Percentiles rank a stretch among this genome's conserved stretches.
phyloP scores from a whole-genome alignment of 2,329 filamentous ascomycete species.

The Fusarium hainanense region DNA sequence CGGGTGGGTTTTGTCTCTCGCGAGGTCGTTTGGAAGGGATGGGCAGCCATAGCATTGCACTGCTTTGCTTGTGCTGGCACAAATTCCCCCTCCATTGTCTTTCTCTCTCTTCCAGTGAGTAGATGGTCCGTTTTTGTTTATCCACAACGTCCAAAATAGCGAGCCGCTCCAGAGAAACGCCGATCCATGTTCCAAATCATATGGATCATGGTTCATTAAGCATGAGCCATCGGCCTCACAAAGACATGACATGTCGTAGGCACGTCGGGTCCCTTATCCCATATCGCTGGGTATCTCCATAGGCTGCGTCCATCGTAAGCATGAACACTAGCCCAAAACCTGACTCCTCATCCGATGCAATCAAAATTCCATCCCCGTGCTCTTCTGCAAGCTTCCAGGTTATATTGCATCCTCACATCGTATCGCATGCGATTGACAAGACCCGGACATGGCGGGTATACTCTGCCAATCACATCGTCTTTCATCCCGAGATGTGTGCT shows the following conservation, averaged over 20 bases:
- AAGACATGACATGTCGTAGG: slow-evolving; percentile 34
- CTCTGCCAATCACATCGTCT: slow-evolving; percentile 18
- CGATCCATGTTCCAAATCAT: slow-evolving; percentile 41
- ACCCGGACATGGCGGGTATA: slow-evolving; percentile 19
- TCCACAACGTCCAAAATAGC: slow-evolving; percentile 43
- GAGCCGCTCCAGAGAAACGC: slow-evolving; percentile 42
- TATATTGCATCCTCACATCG: slow-evolving; percentile 38
- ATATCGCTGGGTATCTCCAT: slow-evolving; percentile 40
- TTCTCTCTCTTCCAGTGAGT: slow-evolving; percentile 43
- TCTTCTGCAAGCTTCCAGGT: slow-evolving; percentile 33
- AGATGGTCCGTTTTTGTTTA: slow-evolving; percentile 40
- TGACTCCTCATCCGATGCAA: slow-evolving; percentile 55
- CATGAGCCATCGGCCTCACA: slow-evolving; percentile 39
- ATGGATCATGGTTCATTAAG: slow-evolving; percentile 43
- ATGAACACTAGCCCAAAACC: slow-evolving; percentile 49
- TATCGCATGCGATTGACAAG: slow-evolving; percentile 21
- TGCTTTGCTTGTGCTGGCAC: slow-evolving; percentile 32
- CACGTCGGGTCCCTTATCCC: slow-evolving; percentile 29
- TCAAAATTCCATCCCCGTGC: slow-evolving; percentile 42
- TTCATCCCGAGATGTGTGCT: slow-evolving; percentile 24
- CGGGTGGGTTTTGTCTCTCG: slow-evolving; percentile 39
- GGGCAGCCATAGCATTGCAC: slow-evolving; percentile 20
- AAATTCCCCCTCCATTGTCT: slow-evolving; percentile 32
- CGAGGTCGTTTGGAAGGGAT: slow-evolving; percentile 38
- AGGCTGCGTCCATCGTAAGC: slow-evolving; percentile 40